Evolutionary conservation across 1,139 yeast species (phyloP).

Genomic region (Saccharomyces hybrid): DNA sequence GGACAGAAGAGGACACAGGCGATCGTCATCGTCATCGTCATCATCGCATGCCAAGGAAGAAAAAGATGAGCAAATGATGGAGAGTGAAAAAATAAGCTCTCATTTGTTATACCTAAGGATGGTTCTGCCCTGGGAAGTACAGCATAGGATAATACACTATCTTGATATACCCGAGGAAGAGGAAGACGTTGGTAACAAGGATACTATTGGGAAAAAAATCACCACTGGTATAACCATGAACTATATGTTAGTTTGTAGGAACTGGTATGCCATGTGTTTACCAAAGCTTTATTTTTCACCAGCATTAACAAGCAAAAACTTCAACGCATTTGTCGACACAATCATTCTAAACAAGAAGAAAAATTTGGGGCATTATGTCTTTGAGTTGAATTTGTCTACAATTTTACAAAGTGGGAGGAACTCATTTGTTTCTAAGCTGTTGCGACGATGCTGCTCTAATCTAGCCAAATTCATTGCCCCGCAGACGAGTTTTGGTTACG

Average conservation of each 20-base stretch:
- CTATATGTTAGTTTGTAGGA: constrained; percentile 52
- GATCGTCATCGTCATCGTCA: neutral
- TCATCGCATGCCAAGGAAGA: neutral
- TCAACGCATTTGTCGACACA: constrained; percentile 64
- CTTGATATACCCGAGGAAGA: constrained; percentile 15
- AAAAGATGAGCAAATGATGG: neutral
- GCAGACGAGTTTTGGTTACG: constrained; percentile 87
- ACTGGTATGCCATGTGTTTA: constrained; percentile 52
- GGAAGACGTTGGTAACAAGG: neutral
- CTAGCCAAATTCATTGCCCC: constrained; percentile 76
- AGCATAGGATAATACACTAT: constrained; percentile 44
- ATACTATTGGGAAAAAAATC: neutral
- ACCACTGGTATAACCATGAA: constrained; percentile 38
- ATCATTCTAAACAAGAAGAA: constrained; percentile 38
- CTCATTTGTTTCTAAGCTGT: constrained; percentile 73
- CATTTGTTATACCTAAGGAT: constrained; percentile 8
- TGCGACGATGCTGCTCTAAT: constrained; percentile 63
- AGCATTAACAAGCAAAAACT: constrained; percentile 55
- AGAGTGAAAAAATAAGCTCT: neutral
- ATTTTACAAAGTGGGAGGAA: constrained; percentile 91
- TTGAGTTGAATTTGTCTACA: constrained; percentile 58
- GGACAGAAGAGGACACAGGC: neutral
- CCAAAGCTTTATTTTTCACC: constrained; percentile 64
- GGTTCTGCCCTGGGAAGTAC: constrained; percentile 44
- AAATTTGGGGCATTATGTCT: constrained; percentile 38